Conservation (phyloP, 306 rosid genomes). For the Cicer judaicum region DNA sequence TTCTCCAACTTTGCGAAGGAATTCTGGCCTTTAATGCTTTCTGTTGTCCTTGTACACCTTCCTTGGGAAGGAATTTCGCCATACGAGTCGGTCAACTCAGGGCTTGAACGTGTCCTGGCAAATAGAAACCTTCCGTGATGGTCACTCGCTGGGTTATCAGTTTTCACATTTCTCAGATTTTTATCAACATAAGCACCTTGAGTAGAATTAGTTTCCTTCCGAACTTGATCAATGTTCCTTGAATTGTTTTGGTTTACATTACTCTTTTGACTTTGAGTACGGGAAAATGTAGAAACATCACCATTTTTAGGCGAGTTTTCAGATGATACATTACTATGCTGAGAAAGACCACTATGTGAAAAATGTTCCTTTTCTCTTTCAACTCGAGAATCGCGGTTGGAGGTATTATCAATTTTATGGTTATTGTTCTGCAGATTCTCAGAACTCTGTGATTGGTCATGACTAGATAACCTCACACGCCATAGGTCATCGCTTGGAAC, state of each 20-base stretch:
- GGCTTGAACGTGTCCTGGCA: constrained; percentile 97
- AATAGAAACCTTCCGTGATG: constrained; percentile 73
- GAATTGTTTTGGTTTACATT: constrained; percentile 58
- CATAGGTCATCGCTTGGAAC: constrained; percentile 70
- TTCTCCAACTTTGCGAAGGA: constrained; percentile 61
- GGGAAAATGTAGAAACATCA: constrained; percentile 56
- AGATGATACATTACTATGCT: constrained; percentile 54
- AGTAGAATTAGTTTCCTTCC: constrained; percentile 57
- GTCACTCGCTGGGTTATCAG: constrained; percentile 55
- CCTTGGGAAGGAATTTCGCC: constrained; percentile 75
- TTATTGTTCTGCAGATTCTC: constrained; percentile 58
- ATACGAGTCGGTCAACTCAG: constrained; percentile 87
- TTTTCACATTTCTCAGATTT: constrained; percentile 62
- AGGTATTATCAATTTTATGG: constrained; percentile 55
- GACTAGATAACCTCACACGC: constrained; percentile 58
- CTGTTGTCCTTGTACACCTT: constrained; percentile 60
- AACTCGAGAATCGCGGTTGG: constrained; percentile 55
- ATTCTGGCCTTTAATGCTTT: constrained; percentile 60
- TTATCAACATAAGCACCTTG: constrained; percentile 57
- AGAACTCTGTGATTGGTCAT: constrained; percentile 58
- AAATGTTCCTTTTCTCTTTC: constrained; percentile 51
- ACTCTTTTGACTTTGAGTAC: constrained; percentile 60
- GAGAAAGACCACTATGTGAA: constrained; percentile 56
- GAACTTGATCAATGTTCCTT: constrained; percentile 59
- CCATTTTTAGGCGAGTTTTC: constrained; percentile 56